These are phyloP conservation scores for Candida neerlandica DNA, from an alignment of 1,139 yeast species.

Conservation along the genomic window DNA sequence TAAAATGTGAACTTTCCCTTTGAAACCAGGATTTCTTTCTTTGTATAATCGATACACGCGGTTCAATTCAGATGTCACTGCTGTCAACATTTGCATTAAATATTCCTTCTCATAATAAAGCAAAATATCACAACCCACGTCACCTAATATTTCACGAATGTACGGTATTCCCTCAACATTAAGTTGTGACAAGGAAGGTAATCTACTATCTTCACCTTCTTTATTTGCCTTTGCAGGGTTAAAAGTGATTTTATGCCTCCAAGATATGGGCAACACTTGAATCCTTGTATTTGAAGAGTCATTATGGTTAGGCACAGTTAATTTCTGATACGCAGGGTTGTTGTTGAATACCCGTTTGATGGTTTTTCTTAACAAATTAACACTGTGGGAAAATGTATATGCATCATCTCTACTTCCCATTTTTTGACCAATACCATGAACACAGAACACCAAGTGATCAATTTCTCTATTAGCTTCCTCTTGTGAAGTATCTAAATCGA, in stretches of 20 bases:
- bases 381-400: constrained; percentile 84
- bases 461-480: constrained; percentile 53
- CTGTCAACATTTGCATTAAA: constrained; percentile 59
- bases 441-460: constrained; percentile 79
- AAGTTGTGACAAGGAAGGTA: constrained; percentile 71
- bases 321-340: constrained; percentile 42
- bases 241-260: constrained; percentile 74
- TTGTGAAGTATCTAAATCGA: constrained; percentile 36
- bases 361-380: constrained; percentile 67
- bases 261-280: constrained; percentile 76
- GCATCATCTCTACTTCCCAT: constrained; percentile 78
- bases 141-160: constrained; percentile 76
- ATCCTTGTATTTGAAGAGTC: constrained; percentile 51
- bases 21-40: constrained; percentile 69
- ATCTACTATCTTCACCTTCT: constrained; percentile 30
- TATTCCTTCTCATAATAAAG: constrained; percentile 81
- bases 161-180: constrained; percentile 81
- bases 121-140: constrained; percentile 85
- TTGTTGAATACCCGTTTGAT: constrained; percentile 58
- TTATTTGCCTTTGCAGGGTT: constrained; percentile 45
- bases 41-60: constrained; percentile 61
- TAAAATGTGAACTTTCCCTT: constrained; percentile 77
- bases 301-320: constrained; percentile 29
- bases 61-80: constrained; percentile 73
- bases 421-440: constrained; percentile 94